Conservation (phyloP, 129 eudicot species). For the Daucus carota region DNA sequence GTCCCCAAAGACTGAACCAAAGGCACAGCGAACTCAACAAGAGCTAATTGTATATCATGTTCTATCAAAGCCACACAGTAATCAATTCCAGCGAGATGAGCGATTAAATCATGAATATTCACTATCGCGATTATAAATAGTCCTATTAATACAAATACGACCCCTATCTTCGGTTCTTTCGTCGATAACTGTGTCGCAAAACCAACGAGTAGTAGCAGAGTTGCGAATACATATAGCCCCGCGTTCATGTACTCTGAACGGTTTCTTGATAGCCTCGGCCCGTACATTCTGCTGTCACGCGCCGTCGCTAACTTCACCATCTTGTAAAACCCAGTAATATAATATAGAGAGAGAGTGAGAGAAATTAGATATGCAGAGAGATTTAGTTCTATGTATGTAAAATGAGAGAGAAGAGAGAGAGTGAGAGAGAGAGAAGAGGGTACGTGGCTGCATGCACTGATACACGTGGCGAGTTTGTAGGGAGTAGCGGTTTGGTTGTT, state of each 20-base stretch:
- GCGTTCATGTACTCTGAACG: slow-evolving; percentile 75
- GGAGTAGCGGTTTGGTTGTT: background rate
- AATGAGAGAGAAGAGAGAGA: background rate
- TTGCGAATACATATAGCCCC: slow-evolving; percentile 60
- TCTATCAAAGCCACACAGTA: slow-evolving; percentile 39
- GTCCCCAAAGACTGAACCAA: slow-evolving; percentile 43
- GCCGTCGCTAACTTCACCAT: slow-evolving; percentile 96
- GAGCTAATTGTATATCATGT: slow-evolving; percentile 53
- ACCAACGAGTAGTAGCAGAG: slow-evolving; percentile 52
- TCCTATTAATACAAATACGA: slow-evolving; percentile 54
- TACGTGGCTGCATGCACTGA: slow-evolving; percentile 13
- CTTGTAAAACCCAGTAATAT: background rate
- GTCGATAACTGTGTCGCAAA: slow-evolving; percentile 51
- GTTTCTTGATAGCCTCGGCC: slow-evolving; percentile 47
- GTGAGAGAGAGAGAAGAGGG: background rate
- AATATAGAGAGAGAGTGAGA: background rate
- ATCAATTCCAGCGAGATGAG: slow-evolving; percentile 66
- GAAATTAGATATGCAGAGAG: background rate
- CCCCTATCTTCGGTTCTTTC: slow-evolving; percentile 55
- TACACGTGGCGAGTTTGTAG: background rate
- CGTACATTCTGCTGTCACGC: slow-evolving; percentile 66
- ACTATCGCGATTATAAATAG: slow-evolving; percentile 33
- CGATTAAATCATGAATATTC: slow-evolving; percentile 68
- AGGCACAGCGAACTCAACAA: slow-evolving; percentile 75
- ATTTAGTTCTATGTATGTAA: background rate